Percentiles rank a stretch among this genome's conserved stretches.
These are phyloP conservation scores for Marasmius sp. DNA, from an alignment of 1,284 basidiomycete species.

Conservation along the genomic window DNA sequence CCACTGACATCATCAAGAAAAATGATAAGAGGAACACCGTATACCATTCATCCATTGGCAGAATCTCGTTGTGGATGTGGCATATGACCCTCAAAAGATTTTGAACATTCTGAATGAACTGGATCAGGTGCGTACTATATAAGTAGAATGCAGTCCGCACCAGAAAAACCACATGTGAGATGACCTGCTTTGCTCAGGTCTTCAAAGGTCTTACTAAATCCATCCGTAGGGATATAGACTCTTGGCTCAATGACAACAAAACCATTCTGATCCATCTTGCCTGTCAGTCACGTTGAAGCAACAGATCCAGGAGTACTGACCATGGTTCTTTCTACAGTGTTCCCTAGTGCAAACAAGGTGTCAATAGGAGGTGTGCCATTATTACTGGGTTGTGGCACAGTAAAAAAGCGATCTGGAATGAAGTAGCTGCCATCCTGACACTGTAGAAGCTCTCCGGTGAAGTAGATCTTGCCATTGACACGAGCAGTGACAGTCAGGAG, in stretches of 20 bases:
- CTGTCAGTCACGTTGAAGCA: not conserved
- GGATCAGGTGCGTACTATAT: not conserved
- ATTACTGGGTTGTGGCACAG: too few species aligned
- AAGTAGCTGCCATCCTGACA: not conserved
- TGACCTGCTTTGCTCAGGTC: not conserved
- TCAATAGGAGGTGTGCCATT: not conserved
- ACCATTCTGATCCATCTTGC: not conserved
- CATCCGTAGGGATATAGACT: not conserved
- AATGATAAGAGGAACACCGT: not conserved
- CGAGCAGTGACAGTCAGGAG: not conserved
- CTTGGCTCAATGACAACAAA: not conserved
- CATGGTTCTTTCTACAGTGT: not conserved
- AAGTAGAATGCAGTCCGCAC: not conserved
- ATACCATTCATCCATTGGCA: not conserved
- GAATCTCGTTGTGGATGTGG: not conserved
- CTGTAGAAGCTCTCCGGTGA: not conserved
- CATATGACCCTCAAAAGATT: not conserved
- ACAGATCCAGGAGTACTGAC: not conserved
- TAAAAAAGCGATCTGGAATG: not conserved
- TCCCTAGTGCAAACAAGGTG: not conserved
- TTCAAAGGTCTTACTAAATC: not conserved
- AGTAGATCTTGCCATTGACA: not conserved
- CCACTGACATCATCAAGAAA: not conserved
- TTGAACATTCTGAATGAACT: not conserved
- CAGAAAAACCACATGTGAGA: not conserved